These are phyloP conservation scores for Alnus rubra DNA, from an alignment of 306 rosid genomes.

Conservation along the genomic window DNA sequence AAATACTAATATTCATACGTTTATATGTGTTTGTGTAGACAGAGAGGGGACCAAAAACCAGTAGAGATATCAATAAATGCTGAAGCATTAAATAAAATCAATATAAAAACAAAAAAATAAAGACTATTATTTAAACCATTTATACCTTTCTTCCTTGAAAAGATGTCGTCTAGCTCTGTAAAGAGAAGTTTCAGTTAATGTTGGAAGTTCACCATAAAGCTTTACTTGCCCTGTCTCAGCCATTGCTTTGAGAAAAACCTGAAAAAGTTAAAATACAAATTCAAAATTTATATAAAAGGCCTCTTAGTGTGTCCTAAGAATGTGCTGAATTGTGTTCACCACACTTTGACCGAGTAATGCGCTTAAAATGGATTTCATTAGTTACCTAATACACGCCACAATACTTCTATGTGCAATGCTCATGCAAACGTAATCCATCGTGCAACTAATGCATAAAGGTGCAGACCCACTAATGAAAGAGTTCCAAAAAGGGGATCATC, in stretches of 20 bases:
- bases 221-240: slow-evolving; percentile 92
- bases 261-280: slow-evolving; percentile 23
- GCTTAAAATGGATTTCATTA: not conserved
- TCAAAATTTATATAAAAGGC: slow-evolving; percentile 19
- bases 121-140: slow-evolving; percentile 5
- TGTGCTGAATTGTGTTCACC: not conserved
- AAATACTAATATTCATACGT: no score
- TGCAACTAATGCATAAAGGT: not conserved
- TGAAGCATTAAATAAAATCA: not conserved
- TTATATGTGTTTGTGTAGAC: not conserved
- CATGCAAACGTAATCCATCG: slow-evolving; percentile 7
- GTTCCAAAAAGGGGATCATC: slow-evolving; percentile 12
- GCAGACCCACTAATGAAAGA: slow-evolving; percentile 12
- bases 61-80: not conserved
- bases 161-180: slow-evolving; percentile 94
- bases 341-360: not conserved
- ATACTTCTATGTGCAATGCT: not conserved
- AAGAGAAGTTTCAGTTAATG: slow-evolving; percentile 85
- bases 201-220: slow-evolving; percentile 82
- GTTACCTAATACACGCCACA: not conserved
- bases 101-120: not conserved
- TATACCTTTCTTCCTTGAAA: slow-evolving; percentile 92
- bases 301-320: not conserved
- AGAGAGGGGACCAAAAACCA: not conserved
- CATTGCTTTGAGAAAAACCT: slow-evolving; percentile 99